Evolutionary conservation across 441 rosid species (phyloP), one percentile per base, ranked within the genome.

Genomic region (Populus hybrid): DNA sequence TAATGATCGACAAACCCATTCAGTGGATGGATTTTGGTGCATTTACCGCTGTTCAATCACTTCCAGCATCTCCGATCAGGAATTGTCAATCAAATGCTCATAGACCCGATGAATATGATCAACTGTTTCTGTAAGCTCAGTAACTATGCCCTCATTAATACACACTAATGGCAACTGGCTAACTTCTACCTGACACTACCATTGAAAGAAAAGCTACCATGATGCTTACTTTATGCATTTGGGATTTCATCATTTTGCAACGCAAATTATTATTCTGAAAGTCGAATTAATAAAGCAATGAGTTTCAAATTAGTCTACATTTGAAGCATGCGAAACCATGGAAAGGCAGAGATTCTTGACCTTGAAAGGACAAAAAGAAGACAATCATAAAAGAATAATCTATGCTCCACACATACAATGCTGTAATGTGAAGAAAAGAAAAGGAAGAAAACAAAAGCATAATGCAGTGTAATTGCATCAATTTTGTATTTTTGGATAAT

Each of bases 401-500:
- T 11, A 10, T 11, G 26, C 4, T 64, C 11, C 8, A 56, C 8
- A 21, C 23, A 7, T n/a, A 56, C 38, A 20, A 28, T 50, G 65
- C 28, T 23, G 42, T 45, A n/a, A 45, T 12, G 3, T 36, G 16
- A 75, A 35, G 53, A 35, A 31, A 64, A 20, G 53, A 63, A 72
- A 9, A 4, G 7, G 36, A 33, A 33, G 36, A 33, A 33, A 33
- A 33, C 7, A 33, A 33, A 33, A 33, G 45, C 36, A 23, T 16
- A 23, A 50, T 29, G 24, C 2, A 26, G 50, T 35, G 77, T 24
- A 66, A 66, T 71, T 63, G 64, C 78, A 66, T 45, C 65, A 26
- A 77, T 69, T 74, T 16, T 77, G 76, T 77, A 69, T 74, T 79
- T 78, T 68, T 26, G 45, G 28, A 59, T 18, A 29, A 42, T 68